Percentiles rank a stretch among this genome's conserved stretches.
Evolutionary conservation across 768 basidiomycete species (phyloP).

Genomic region (Phylloporus arenicola): DNA sequence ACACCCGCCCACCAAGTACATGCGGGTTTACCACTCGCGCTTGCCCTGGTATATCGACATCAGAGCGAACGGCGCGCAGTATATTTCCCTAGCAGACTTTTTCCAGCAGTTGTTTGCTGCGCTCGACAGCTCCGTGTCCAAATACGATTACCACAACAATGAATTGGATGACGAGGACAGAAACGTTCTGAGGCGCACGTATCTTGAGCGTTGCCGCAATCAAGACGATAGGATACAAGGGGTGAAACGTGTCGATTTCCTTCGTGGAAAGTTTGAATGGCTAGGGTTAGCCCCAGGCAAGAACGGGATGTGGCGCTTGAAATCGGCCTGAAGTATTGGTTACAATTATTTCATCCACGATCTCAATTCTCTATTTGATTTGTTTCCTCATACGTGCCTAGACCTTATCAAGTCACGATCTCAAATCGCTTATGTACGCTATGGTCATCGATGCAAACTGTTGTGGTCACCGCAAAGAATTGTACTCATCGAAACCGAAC

Average conservation of each 20-base stretch:
- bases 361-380: not conserved
- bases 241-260: constrained; percentile 54
- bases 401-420: no score
- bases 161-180: constrained; percentile 46
- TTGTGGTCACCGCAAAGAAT: no score
- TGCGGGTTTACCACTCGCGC: constrained; percentile 53
- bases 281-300: constrained; percentile 49
- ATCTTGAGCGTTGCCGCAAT: constrained; percentile 38
- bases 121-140: constrained; percentile 42
- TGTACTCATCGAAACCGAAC: no score
- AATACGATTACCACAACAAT: constrained; percentile 55
- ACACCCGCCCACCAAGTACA: constrained; percentile 41
- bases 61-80: constrained; percentile 35
- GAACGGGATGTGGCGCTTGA: constrained; percentile 64
- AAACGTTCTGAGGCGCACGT: constrained; percentile 41
- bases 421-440: no score
- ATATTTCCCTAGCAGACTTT: constrained; percentile 57
- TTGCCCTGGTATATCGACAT: constrained; percentile 70
- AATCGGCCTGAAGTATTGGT: constrained; percentile 29
- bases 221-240: constrained; percentile 36
- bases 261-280: constrained; percentile 49
- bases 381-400: no score
- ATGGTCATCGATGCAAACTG: no score
- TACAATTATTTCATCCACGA: not conserved
- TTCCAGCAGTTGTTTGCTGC: constrained; percentile 41